Conservation (phyloP, 2,329 filamentous ascomycete genomes). For the Fusarium tanahbumbuense region DNA sequence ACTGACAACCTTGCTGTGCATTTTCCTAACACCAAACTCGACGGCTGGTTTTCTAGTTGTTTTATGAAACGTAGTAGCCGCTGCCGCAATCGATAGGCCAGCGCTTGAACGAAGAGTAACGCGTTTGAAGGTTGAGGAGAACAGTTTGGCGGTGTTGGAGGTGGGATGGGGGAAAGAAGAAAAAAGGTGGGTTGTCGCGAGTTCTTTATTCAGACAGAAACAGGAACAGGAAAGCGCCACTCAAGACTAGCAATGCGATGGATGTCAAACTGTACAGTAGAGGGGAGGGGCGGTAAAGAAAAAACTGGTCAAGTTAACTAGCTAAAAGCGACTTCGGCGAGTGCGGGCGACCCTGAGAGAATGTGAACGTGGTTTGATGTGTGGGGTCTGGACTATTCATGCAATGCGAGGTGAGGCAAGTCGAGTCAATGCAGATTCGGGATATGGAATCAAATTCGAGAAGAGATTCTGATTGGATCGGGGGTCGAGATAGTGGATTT, state of each 20-base stretch:
- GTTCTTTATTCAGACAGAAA: conserved; percentile 19
- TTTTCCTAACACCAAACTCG: conserved; percentile 66
- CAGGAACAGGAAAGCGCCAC: conserved; percentile 12
- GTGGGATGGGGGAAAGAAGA: background rate
- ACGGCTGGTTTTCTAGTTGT: conserved; percentile 53
- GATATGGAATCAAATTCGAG: conserved; percentile 36
- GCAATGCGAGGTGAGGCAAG: conserved; percentile 8
- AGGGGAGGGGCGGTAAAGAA: conserved; percentile 26
- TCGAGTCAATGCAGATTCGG: conserved; percentile 14
- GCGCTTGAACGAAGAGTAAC: conserved; percentile 77
- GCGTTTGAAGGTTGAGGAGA: conserved; percentile 84
- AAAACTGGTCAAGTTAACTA: background rate
- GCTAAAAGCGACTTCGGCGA: conserved; percentile 35
- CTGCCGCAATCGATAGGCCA: conserved; percentile 78
- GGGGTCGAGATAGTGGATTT: conserved; percentile 7
- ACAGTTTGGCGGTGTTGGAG: conserved; percentile 79
- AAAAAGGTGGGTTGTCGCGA: conserved; percentile 33
- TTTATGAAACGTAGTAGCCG: conserved; percentile 71
- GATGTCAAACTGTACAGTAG: background rate
- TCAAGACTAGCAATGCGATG: conserved; percentile 3
- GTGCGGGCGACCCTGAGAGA: conserved; percentile 14
- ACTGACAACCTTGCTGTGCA: conserved; percentile 95
- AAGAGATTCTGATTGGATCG: conserved; percentile 24
- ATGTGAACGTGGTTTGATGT: conserved; percentile 2
- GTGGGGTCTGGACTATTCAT: conserved; percentile 19